phyloP scores from a whole-genome alignment of 106 monocot genomes.

The Allium fistulosum region DNA sequence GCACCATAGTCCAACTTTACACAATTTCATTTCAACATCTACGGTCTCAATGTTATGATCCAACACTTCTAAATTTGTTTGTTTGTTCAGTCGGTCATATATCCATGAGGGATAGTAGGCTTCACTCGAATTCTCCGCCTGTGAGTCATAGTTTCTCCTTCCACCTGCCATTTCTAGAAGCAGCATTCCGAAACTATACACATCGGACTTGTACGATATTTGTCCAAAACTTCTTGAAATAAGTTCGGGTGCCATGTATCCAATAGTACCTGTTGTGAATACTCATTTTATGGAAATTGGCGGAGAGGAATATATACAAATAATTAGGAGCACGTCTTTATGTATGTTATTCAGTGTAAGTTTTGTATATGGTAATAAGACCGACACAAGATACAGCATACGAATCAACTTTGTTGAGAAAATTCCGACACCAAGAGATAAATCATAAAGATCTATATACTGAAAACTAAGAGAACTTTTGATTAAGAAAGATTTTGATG shows the following conservation, averaged over 20 bases:
- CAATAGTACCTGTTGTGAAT: not conserved
- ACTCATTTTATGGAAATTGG: too few species aligned
- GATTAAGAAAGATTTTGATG: too few species aligned
- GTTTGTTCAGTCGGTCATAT: not conserved
- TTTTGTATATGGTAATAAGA: too few species aligned
- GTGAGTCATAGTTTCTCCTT: not conserved
- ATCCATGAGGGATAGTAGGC: slow-evolving; percentile 8
- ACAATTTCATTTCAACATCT: slow-evolving; percentile 6
- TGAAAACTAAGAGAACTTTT: too few species aligned
- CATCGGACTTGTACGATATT: slow-evolving; percentile 6
- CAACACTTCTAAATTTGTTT: not conserved
- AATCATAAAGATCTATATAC: too few species aligned
- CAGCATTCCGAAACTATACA: slow-evolving; percentile 16
- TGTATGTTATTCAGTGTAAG: too few species aligned
- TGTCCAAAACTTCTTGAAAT: not conserved
- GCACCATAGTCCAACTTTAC: slow-evolving; percentile 6
- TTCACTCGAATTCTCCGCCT: not conserved
- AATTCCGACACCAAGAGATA: too few species aligned
- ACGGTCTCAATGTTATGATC: not conserved
- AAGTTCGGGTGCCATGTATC: slow-evolving; percentile 37
- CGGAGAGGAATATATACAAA: too few species aligned
- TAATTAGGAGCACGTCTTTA: too few species aligned
- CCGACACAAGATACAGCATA: too few species aligned
- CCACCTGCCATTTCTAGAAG: slow-evolving; percentile 9
- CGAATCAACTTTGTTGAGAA: too few species aligned